Percentiles rank a stretch among this genome's conserved stretches.
Evolutionary conservation across 768 basidiomycete genomes (phyloP).

Genomic region (Mycena maculata): DNA sequence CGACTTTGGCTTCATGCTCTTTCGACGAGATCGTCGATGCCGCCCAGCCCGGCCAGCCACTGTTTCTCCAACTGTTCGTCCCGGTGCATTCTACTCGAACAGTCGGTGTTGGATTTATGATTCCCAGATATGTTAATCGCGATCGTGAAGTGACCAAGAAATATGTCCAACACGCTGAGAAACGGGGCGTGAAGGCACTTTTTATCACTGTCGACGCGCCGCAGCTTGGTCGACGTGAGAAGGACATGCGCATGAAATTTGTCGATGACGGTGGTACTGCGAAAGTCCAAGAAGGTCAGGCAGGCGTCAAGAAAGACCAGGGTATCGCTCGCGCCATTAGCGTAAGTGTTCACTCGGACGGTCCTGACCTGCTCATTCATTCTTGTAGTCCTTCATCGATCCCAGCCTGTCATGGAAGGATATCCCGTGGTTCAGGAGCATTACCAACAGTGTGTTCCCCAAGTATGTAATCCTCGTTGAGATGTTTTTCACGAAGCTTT

Average conservation of each 20-base stretch:
- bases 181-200: conserved; percentile 89
- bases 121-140: conserved; percentile 85
- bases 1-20: conserved; percentile 93
- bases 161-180: conserved; percentile 91
- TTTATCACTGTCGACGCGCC: conserved; percentile 98
- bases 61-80: conserved; percentile 86
- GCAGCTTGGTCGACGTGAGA: conserved; percentile 93
- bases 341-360: conserved; percentile 52
- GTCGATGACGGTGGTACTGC: conserved; percentile 76
- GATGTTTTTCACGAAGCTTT: conserved; percentile 51
- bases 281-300: conserved; percentile 58
- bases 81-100: not conserved
- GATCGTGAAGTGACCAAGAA: conserved; percentile 87
- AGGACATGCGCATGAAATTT: conserved; percentile 98
- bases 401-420: conserved; percentile 90
- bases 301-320: conserved; percentile 81
- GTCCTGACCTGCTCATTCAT: not conserved
- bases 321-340: conserved; percentile 96
- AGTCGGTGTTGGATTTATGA: not conserved
- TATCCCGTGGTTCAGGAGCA: conserved; percentile 82
- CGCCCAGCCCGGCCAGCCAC: conserved; percentile 79
- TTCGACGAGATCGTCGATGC: conserved; percentile 97
- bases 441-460: conserved; percentile 68
- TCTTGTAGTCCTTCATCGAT: conserved; percentile 90
- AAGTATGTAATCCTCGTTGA: conserved; percentile 5